Percentiles rank a stretch among this genome's conserved stretches.
These are phyloP conservation scores for Exutisphaerella laricina DNA, from an alignment of 2,329 filamentous ascomycete species.

Conservation along the genomic window DNA sequence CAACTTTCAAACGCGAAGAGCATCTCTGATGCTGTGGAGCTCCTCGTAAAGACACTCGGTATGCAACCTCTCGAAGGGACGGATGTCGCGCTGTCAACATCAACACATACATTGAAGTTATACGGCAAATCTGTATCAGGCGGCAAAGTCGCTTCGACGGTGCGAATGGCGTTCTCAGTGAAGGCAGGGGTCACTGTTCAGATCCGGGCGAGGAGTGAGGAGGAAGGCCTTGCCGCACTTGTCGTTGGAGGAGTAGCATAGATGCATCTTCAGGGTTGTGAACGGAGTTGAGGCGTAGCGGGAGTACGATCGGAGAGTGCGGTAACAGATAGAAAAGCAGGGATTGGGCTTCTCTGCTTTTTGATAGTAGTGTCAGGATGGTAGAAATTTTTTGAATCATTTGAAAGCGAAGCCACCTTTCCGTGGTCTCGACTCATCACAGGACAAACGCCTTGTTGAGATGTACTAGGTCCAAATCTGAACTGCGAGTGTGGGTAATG, in stretches of 20 bases:
- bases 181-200: conserved; percentile 95
- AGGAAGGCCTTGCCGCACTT: conserved; percentile 80
- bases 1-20: conserved; percentile 84
- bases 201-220: conserved; percentile 85
- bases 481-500: too few species aligned
- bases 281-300: background rate
- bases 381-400: too few species aligned
- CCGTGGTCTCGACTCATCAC: too few species aligned
- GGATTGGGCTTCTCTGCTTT: too few species aligned
- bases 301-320: background rate
- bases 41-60: conserved; percentile 78
- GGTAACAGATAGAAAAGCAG: too few species aligned
- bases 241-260: conserved; percentile 80
- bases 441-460: too few species aligned
- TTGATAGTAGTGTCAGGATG: too few species aligned
- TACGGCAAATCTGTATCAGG: conserved; percentile 92
- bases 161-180: conserved; percentile 89
- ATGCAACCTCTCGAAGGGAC: conserved; percentile 92
- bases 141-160: conserved; percentile 77
- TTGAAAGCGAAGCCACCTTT: too few species aligned
- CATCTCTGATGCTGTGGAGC: conserved; percentile 92
- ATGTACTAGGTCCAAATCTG: too few species aligned
- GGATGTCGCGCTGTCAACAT: conserved; percentile 80
- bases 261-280: background rate
- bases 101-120: conserved; percentile 89